Base-by-base conservation (phyloP, 2,329 filamentous ascomycete species). In the Colletotrichum magnum region DNA sequence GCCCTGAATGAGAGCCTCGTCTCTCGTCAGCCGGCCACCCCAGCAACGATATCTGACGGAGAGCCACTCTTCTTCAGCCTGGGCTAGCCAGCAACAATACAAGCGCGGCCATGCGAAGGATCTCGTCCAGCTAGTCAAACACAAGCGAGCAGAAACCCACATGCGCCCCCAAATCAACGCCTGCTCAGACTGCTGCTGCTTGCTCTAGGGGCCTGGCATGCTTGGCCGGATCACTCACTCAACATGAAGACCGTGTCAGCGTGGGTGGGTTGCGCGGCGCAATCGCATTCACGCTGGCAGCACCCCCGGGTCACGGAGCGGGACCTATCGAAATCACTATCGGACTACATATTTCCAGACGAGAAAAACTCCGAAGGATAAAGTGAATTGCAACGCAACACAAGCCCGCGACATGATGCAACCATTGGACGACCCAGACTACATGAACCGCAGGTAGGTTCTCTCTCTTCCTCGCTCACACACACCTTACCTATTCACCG, bases 321-420 rank as follows among this genome's bases (percentile, higher is more conserved):
- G 61, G 66, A 54, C 61, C 62, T 56, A 57, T n/a, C 47, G 24
- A 41, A 62, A 52, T 57, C 36, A 58, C 54, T 36, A 64, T 64
- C 47, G 60, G 13, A 39, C 47, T 53, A 45, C 65, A 48, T 64
- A 53, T 58, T 54, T 58, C 43, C 60, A 64, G 50, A 50, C 39
- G 21, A 69, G 50, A 65, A 69, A 65, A 41, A 53, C 61, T 69
- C 66, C 66, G 61, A 56, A 54, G 56, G 24, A 69, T 56, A 60
- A 36, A 56, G 54, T 59, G 54, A 39, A 59, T 32, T 65, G 66
- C 54, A 56, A 69, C 60, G 50, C 53, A 59, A 58, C 59, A 68
- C 52, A 57, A 63, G 48, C 47, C 32, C 6, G 45, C 45, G 15
- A 41, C 58, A 52, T 52, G 51, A 60, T 36, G 26, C 47, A 24